Evolutionary conservation across 495 filamentous ascomycete species (phyloP), one percentile per base, ranked within the genome.

Genomic region (Aspergillus conjunctus): DNA sequence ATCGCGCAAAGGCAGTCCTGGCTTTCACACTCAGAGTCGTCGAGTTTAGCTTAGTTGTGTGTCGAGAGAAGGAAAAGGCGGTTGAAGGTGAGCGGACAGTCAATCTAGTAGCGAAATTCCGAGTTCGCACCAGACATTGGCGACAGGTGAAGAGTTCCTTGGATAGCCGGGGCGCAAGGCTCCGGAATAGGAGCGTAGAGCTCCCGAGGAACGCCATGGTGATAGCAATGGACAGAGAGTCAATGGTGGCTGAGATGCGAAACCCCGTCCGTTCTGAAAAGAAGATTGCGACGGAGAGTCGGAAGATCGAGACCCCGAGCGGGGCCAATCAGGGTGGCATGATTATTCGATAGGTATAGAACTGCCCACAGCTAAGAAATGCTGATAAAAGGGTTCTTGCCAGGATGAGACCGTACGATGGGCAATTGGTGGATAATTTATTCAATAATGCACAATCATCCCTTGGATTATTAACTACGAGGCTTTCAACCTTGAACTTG

Each of bases 131-230:
- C 15, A 88, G 73, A 66, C 86, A 91, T 78, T 88, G 84, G 53
- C 82, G 81, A 72, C 87, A 88, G 60, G 83, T 76, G 61, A 88
- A 85, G 51, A 85, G 78, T 45, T 82, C 76, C 22, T 77, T 71
- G 4, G 84, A 74, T 14, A 90, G 66, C 56, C 80, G 80, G 10
- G 82, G 76, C 52, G 79, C 79, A 50, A 73, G 44, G 17, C 71
- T 69, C 67, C 73, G 68, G 61, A 76, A 69, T 50, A 69, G 39
- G 31, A 72, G 66, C 54, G 66, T 53, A 58, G 73, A 66, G 37
- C 64, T 61, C 51, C 71, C 71, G 44, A 75, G 56, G 32, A 70
- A 69, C 51, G 76, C 76, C 77, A 80, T 80, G 51, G 55, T 66
- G 63, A 61, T 33, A 43, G 65, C 21, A 54, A 56, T 1, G 39